A percentile compares a stretch with the other conserved stretches of the same genome.
Conservation (phyloP, 2,329 filamentous ascomycete species). For the Aureobasidium pullulans region DNA sequence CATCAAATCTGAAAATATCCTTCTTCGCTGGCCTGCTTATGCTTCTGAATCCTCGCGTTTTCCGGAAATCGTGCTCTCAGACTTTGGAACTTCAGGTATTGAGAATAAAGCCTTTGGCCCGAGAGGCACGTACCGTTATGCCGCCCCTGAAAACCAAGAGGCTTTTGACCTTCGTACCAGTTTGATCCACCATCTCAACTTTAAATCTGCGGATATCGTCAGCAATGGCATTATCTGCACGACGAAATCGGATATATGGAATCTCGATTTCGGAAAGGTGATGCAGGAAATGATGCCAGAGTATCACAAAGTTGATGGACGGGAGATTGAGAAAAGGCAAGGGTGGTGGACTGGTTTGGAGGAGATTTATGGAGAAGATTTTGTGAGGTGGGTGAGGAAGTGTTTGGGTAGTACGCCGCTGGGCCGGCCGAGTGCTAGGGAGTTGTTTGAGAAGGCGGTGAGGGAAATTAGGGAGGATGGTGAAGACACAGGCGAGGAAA, state of each 20-base stretch:
- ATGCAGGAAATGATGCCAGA: not conserved
- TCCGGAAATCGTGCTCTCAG: not conserved
- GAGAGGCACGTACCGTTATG: not conserved
- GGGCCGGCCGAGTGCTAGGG: not conserved
- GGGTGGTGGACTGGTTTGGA: not conserved
- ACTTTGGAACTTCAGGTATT: not conserved
- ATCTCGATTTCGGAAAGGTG: not conserved
- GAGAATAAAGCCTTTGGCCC: not conserved
- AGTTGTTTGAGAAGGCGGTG: not conserved
- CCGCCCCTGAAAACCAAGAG: not conserved
- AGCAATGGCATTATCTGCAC: not conserved
- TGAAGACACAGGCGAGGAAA: not conserved
- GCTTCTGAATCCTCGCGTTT: not conserved
- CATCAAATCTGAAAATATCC: constrained; percentile 17
- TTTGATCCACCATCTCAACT: not conserved
- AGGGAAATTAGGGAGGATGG: not conserved
- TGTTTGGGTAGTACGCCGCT: not conserved
- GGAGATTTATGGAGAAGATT: not conserved
- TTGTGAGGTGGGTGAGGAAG: not conserved
- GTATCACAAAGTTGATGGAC: not conserved
- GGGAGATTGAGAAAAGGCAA: not conserved
- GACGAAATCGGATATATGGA: not conserved
- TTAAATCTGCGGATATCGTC: not conserved
- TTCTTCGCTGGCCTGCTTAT: not conserved
- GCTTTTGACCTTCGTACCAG: not conserved